Conservation (phyloP, 2,329 filamentous ascomycete species). For the Diaporthe vexans region DNA sequence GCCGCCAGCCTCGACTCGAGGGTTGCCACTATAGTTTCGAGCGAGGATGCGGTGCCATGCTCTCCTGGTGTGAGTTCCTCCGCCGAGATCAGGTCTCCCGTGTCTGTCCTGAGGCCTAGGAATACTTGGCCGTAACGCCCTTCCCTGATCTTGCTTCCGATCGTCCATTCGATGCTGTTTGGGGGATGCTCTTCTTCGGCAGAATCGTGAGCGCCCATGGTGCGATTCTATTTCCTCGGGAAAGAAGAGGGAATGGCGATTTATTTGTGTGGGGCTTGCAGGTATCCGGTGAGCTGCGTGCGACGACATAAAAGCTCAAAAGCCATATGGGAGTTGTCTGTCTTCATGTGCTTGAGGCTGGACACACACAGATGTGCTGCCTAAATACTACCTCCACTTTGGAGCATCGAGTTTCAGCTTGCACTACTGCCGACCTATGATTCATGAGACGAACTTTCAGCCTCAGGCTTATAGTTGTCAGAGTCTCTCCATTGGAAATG, state of each 20-base stretch:
- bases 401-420: conserved; percentile 4
- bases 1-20: neutral
- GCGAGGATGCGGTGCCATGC: neutral
- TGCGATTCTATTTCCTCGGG: neutral
- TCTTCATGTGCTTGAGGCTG: neutral
- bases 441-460: neutral
- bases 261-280: too few relatives aligned
- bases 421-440: neutral
- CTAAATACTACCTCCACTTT: neutral
- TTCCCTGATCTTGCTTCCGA: conserved; percentile 26
- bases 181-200: neutral
- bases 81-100: conserved; percentile 28
- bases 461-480: neutral
- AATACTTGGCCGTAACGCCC: conserved; percentile 37
- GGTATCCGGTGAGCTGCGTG: neutral
- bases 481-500: too few relatives aligned
- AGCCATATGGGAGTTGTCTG: too few relatives aligned
- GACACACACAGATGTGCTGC: neutral
- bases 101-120: conserved; percentile 27
- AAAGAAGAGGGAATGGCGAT: neutral
- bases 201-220: neutral
- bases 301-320: neutral
- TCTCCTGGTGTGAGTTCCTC: conserved; percentile 21
- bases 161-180: conserved; percentile 7
- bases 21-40: neutral